Evolutionary conservation across 169 alveolate species (phyloP).

Genomic region (Nephromyces sp.): DNA sequence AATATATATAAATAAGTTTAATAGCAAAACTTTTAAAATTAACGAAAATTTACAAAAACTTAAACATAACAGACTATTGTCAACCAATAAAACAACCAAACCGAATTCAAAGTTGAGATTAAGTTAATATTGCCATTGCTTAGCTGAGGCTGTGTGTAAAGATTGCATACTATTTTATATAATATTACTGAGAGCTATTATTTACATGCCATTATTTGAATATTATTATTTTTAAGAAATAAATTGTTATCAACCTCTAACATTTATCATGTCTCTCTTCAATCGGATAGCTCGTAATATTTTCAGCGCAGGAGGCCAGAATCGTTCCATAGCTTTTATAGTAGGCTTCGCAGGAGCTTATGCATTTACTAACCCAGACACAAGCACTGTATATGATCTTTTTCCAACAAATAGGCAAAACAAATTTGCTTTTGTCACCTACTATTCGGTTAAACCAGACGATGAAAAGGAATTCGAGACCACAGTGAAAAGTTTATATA

Average conservation of each 20-base stretch:
- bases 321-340: background rate
- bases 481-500: background rate
- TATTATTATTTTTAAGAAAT: background rate
- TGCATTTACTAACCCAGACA: background rate
- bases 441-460: background rate
- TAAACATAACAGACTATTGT: no score
- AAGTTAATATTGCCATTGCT: background rate
- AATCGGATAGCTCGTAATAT: background rate
- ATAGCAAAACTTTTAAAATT: no score
- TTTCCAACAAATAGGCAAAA: background rate
- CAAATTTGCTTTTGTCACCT: background rate
- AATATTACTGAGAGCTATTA: background rate
- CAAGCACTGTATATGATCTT: background rate
- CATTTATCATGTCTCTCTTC: background rate
- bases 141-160: background rate
- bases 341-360: background rate
- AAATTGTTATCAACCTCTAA: background rate
- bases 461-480: background rate
- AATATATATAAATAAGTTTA: no score
- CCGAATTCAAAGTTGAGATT: no score
- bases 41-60: no score
- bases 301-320: background rate
- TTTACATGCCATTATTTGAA: background rate
- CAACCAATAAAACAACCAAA: no score
- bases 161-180: background rate